Evolutionary conservation across 2,329 filamentous ascomycete genomes (phyloP).

Genomic region (Diaporthe ilicicola): DNA sequence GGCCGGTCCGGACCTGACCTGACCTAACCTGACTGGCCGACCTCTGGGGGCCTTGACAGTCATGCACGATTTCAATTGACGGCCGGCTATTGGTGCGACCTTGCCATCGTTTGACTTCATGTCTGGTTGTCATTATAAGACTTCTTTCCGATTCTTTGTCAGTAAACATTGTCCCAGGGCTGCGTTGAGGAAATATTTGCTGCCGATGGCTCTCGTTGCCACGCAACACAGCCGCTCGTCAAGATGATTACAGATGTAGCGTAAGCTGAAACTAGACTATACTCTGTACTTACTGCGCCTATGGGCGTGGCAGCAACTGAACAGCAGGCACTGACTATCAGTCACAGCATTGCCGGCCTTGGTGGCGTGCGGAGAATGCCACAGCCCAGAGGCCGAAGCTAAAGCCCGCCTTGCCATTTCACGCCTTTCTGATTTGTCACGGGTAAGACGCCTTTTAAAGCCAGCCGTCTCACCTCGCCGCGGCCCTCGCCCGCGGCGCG

Average conservation of each 20-base stretch:
- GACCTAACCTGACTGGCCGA: neutral
- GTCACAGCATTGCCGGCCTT: neutral
- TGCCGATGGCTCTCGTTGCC: neutral
- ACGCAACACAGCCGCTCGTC: no score
- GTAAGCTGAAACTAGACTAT: neutral
- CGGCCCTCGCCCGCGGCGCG: neutral
- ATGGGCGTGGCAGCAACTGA: neutral
- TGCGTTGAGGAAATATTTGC: neutral
- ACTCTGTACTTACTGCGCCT: neutral
- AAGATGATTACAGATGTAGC: neutral
- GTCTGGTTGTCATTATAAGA: neutral
- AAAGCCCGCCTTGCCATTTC: conserved; percentile 3
- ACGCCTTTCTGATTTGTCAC: conserved; percentile 18
- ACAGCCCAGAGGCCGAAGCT: neutral
- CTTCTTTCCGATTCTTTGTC: neutral
- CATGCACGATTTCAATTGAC: neutral
- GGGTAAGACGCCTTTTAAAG: conserved; percentile 4
- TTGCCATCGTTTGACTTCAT: neutral
- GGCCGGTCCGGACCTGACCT: neutral
- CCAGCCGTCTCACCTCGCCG: neutral
- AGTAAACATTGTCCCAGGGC: neutral
- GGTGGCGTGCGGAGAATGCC: conserved; percentile 12
- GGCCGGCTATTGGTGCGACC: neutral
- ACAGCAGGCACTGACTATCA: neutral
- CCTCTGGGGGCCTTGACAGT: neutral